phyloP scores from a whole-genome alignment of 139 green algal species.

The Astrephomene gubernaculifera region DNA sequence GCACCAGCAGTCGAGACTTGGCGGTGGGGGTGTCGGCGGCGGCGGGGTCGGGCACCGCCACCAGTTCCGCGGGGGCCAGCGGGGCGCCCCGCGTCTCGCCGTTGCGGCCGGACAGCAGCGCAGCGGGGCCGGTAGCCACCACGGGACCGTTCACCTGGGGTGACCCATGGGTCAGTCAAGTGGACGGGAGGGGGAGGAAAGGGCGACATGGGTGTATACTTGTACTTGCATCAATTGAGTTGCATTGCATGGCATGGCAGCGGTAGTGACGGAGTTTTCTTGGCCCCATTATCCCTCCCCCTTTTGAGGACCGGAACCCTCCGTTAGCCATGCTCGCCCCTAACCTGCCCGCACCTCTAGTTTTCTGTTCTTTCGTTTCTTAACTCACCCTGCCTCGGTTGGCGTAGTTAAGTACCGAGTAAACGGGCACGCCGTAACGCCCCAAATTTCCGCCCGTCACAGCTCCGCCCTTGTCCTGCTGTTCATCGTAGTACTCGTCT shows the following conservation, averaged over 20 bases:
- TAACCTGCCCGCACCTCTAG: too few relatives aligned
- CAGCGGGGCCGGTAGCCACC: conserved; percentile 3
- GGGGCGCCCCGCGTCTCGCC: neutral
- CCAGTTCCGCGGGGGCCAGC: neutral
- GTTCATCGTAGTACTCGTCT: neutral
- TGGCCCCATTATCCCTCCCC: too few relatives aligned
- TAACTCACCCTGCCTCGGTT: conserved; percentile 5
- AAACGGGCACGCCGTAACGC: neutral
- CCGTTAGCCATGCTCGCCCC: too few relatives aligned
- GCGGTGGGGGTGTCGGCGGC: conserved; percentile 1
- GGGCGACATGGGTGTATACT: too few relatives aligned
- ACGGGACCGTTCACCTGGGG: conserved; percentile 29
- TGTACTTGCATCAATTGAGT: too few relatives aligned
- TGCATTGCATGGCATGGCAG: too few relatives aligned
- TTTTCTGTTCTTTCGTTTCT: too few relatives aligned
- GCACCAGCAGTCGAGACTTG: conserved; percentile 27
- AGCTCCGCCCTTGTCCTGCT: neutral
- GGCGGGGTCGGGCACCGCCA: conserved; percentile 34
- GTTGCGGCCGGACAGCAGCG: neutral
- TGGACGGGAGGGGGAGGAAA: too few relatives aligned
- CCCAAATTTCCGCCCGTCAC: too few relatives aligned
- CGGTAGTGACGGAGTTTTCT: too few relatives aligned
- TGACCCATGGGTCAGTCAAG: neutral
- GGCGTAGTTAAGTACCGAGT: conserved; percentile 8
- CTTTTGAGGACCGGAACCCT: too few relatives aligned